Base-by-base conservation (phyloP, 257 asterid species). In the Echium plantagineum region DNA sequence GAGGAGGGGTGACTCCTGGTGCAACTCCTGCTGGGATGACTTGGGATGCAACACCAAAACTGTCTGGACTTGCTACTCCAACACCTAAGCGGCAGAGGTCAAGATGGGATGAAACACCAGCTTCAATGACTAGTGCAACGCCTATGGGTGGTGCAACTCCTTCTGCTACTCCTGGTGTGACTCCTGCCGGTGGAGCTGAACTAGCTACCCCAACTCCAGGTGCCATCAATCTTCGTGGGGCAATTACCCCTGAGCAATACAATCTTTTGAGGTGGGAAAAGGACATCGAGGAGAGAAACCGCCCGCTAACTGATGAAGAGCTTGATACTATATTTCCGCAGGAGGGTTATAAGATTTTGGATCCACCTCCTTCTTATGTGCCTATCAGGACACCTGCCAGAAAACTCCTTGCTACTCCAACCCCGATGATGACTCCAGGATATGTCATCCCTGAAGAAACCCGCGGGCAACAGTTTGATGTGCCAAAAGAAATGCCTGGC, bases 91-190 rank as follows among this genome's bases (percentile, higher is more conserved):
- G 91, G 63, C 97, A 89, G 83, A 86, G 95, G 74, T 89, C 97
- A 7, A 89, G 97, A 76, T 89, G 97, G 97, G 97, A 89, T 62
- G 97, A 89, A 72, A 89, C 97, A 26, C 97, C 97, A 9, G 97
- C 97, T 22, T 78, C 94, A 17, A 84, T 89, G 85, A 95, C 95
- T 17, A 89, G 97, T 74, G 97, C 88, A 21, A 89, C 97, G 1
- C 97, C 95, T 0, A 74, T 74, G 78, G 65, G 72, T 19, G 94
- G 89, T 54, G 90, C 96, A 57, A 89, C 97, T 6, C 97, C 97
- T 20, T 78, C 90, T 64, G 95, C 83, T 66, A 89, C 95, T 5
- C 95, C 95, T 1, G 95, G 97, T 55, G 86, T 81, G 58, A 90
- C 95, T 46, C 95, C 95, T 28, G 66, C 83, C 59, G 96, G 96